Conservation (phyloP, 2,329 filamentous ascomycete genomes). For the Botrytis squamosa region DNA sequence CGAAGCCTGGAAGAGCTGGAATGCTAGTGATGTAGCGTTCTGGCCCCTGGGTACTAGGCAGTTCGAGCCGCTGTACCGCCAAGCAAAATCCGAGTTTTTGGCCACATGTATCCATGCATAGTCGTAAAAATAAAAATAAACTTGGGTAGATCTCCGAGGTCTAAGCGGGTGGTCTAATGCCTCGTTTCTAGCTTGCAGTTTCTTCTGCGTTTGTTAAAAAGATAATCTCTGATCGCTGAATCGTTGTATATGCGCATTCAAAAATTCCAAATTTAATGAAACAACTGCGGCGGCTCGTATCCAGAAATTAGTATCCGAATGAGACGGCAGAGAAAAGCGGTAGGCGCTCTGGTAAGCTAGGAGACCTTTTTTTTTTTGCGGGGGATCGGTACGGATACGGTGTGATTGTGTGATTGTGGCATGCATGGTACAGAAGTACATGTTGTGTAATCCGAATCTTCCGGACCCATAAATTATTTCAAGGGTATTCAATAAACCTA, state of each 20-base stretch:
- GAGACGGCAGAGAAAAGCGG: background rate
- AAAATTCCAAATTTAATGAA: background rate
- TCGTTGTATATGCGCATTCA: background rate
- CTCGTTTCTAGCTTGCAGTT: background rate
- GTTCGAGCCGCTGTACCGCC: background rate
- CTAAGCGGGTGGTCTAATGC: background rate
- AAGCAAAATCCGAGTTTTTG: background rate
- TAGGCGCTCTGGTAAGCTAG: background rate
- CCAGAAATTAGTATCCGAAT: background rate
- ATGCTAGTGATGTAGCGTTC: background rate
- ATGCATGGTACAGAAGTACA: background rate
- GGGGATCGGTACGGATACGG: background rate
- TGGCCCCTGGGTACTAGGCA: background rate
- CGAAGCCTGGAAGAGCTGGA: background rate
- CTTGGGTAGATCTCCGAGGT: background rate
- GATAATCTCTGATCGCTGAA: no score
- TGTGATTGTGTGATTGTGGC: constrained; percentile 8
- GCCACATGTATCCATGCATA: background rate
- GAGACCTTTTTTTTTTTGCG: constrained; percentile 6
- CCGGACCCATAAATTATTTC: background rate
- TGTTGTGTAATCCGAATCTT: constrained; percentile 4
- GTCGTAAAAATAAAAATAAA: background rate
- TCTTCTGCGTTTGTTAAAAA: background rate
- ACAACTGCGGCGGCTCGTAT: background rate
- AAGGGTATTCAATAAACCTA: background rate